Conservation (phyloP, 306 rosid species). For the Abrus pulchellus region DNA sequence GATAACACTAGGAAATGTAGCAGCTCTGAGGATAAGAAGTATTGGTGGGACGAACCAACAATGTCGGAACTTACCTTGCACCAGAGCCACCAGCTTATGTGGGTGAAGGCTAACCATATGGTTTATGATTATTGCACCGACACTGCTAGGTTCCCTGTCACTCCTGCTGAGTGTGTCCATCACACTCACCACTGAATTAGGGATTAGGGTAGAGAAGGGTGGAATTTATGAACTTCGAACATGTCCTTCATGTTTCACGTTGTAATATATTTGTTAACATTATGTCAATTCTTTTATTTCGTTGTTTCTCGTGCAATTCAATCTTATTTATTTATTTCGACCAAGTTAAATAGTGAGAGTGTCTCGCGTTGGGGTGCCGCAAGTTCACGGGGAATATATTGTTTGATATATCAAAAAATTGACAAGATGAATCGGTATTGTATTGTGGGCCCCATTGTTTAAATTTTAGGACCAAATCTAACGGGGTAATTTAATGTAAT, state of each 20-base stretch:
- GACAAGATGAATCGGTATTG: background rate
- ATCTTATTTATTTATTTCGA: background rate
- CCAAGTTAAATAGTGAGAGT: slow-evolving; percentile 4
- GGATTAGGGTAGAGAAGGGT: no score
- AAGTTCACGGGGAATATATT: slow-evolving; percentile 44
- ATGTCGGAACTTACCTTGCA: slow-evolving; percentile 71
- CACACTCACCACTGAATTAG: slow-evolving; percentile 59
- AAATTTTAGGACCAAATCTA: slow-evolving; percentile 34
- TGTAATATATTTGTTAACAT: slow-evolving; percentile 34
- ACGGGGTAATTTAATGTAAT: slow-evolving; percentile 1
- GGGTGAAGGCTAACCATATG: slow-evolving; percentile 94
- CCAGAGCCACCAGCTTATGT: slow-evolving; percentile 90
- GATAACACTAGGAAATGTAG: slow-evolving; percentile 64
- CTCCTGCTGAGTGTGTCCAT: slow-evolving; percentile 80
- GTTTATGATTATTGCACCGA: slow-evolving; percentile 90
- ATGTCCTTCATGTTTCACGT: slow-evolving; percentile 59
- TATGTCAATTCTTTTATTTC: slow-evolving; percentile 42
- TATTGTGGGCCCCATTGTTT: slow-evolving; percentile 33
- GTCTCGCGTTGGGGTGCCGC: slow-evolving; percentile 9
- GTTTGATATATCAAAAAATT: slow-evolving; percentile 28
- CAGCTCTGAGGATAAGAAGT: slow-evolving; percentile 66
- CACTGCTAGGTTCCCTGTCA: slow-evolving; percentile 68
- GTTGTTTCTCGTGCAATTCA: slow-evolving; percentile 34
- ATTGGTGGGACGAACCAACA: slow-evolving; percentile 92
- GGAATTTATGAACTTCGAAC: background rate